Base-by-base conservation (phyloP, 202 grass and related monocot species). In the Digitaria exilis region DNA sequence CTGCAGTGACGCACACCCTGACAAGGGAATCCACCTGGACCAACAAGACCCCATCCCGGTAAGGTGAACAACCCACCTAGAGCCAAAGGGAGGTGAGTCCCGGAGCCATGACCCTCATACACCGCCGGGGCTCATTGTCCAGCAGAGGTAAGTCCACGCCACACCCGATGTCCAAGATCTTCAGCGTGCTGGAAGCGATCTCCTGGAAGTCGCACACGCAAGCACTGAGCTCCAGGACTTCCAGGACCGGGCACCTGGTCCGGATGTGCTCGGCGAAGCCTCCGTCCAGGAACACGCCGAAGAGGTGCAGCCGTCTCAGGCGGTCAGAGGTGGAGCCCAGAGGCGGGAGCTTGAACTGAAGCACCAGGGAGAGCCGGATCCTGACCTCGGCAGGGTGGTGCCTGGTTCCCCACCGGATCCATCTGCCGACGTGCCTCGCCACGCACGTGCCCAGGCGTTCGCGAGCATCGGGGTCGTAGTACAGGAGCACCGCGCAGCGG, bases 291-390 rank as follows among this genome's bases (percentile, higher is more conserved):
- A 0, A 3, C 18, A 67, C 19, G 2, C 18, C 34, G 11, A 7
- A 22, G 14, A 42, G 35, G 2, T 15, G 35, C 35, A 67, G 1
- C 11, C 64, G n/a, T 13, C 28, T 42, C 18, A 67, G 34, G 18
- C 65, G 35, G 19, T 37, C 9, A 9, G 65, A 67, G 18, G 35
- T 0, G 9, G 65, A 19, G 19, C 65, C 35, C 9, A 67, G 35
- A 11, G 11, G 4, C 19, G 65, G 65, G 28, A 43, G 35, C 35
- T 24, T 67, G 65, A 67, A 12, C 19, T 4, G 9, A 4, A 4
- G 1, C 7, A 5, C 0, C 17, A 10, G 0, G 0, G 45, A 4
- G 6, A 10, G 9, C 3, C 9, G 2, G 7, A 21, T 7, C 17
- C 7, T 10, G 16, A 66, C 41, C 8, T 66, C 32, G 6, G 16